Evolutionary conservation across 139 green algal species (phyloP).

Genomic region (Edaphochlamys debaryana): DNA sequence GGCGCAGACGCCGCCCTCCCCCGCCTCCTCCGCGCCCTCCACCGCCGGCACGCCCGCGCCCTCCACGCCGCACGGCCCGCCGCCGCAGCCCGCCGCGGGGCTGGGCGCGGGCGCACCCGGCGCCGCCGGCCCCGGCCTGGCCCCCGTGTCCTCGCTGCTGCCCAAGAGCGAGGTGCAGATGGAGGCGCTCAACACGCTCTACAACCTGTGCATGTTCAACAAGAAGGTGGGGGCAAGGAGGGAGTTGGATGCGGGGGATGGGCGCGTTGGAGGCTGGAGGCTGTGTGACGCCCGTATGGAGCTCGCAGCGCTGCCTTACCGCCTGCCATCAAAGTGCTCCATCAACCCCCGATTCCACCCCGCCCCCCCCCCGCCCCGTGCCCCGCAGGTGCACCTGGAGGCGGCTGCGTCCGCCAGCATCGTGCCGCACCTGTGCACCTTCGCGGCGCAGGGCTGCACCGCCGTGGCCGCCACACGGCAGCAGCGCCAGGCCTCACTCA

Average conservation of each 20-base stretch:
- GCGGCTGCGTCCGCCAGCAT: conserved; percentile 65
- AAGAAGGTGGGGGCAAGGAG: conserved; percentile 54
- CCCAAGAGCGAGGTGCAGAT: conserved; percentile 55
- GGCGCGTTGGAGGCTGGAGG: no score
- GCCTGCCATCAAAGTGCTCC: not conserved
- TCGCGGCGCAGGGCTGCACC: conserved; percentile 36
- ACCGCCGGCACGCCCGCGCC: not conserved
- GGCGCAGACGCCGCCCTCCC: not conserved
- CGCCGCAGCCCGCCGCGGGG: not conserved
- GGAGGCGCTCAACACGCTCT: conserved; percentile 77
- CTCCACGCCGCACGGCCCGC: not conserved
- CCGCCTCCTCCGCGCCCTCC: conserved; percentile 58
- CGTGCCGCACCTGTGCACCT: conserved; percentile 65
- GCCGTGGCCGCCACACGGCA: conserved; percentile 9
- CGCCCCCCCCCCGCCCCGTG: no score
- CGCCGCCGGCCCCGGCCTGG: not conserved
- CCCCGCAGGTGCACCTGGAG: conserved; percentile 65
- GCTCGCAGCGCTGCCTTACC: not conserved
- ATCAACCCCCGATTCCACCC: not conserved
- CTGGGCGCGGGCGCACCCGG: not conserved
- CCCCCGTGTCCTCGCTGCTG: not conserved
- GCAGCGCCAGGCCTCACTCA: conserved; percentile 5
- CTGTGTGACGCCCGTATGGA: no score
- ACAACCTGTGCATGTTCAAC: conserved; percentile 87
- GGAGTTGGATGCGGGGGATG: no score